Conservation (phyloP, 768 basidiomycete species). For the Termitomyces sp. region DNA sequence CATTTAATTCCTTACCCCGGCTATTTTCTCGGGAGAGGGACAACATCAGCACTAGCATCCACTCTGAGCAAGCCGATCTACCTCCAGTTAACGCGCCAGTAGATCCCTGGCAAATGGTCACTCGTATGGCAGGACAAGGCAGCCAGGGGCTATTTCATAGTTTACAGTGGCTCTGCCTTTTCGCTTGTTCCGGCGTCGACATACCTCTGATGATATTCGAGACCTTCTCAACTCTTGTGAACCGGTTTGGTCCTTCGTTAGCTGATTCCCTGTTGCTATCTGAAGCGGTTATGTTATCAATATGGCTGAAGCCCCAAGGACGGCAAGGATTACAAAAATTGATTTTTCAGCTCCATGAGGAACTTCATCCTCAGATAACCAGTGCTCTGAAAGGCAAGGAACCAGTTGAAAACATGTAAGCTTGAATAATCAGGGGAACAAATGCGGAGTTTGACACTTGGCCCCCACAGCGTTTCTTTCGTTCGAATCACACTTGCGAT, state of each 20-base stretch:
- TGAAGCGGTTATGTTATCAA: conserved; percentile 47
- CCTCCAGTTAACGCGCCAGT: conserved; percentile 24
- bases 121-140: conserved; percentile 34
- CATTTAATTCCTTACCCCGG: conserved; percentile 46
- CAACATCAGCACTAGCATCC: conserved; percentile 27
- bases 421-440: not conserved
- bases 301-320: conserved; percentile 56
- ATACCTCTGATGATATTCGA: conserved; percentile 47
- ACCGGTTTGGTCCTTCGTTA: conserved; percentile 32
- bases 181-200: conserved; percentile 61
- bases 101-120: conserved; percentile 53
- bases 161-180: conserved; percentile 54
- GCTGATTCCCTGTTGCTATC: conserved; percentile 43
- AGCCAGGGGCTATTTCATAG: conserved; percentile 37
- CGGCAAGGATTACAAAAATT: conserved; percentile 52
- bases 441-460: not conserved
- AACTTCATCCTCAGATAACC: conserved; percentile 34
- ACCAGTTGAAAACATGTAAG: conserved; percentile 30
- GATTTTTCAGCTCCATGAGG: conserved; percentile 42
- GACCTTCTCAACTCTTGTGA: conserved; percentile 37
- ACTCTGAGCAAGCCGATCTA: conserved; percentile 23
- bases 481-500: conserved; percentile 56
- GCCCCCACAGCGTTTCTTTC: conserved; percentile 30
- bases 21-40: conserved; percentile 54
- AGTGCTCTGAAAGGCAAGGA: conserved; percentile 24